Base-by-base conservation (phyloP, 2,329 filamentous ascomycete genomes). In the Sporothrix schenckii region DNA sequence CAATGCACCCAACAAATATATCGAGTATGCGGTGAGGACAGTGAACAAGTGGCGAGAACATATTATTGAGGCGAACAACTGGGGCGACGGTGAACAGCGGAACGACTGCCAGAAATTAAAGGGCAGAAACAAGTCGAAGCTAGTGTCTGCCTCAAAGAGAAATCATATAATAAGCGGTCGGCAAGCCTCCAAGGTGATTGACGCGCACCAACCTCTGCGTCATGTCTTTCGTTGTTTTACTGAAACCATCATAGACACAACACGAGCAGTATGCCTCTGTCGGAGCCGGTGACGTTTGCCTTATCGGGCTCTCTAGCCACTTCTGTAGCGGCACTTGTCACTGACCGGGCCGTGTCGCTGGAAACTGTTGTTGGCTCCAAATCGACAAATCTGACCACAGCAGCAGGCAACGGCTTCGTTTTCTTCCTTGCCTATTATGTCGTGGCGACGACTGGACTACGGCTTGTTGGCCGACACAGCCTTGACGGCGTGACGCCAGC, bases 281-380 rank as follows among this genome's bases (percentile, higher is more conserved):
- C 92, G 66, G 92, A 92, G 47, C 82, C 97, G 10, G 44, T 61
- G 3, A 91, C 92, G 58, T 93, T 97, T 82, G 93, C 92, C 69
- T 80, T 92, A 44, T 93, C 93, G 4, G 93, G 93, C 67, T 91
- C 92, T 5, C 82, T 89, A 0, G 93, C 92, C 49, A 91, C 92
- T 0, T 91, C 92, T 19, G 85, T 94, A 72, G 92, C 93, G 13
- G 94, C 94, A 75, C 84, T 93, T 61, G 80, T 89, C 69, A 89
- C 92, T 6, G 96, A 97, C 77, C 94, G 93, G 10, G 27, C 69
- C 41, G n/a, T 49, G 34, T 27, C 69, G 30, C 24, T 41, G 14
- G 60, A 65, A 11, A 19, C 21, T 16, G 19, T n/a, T 3, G 1
- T 86, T 97, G 70, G 91, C 92, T n/a, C 30, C 5, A 56, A 14